These are phyloP conservation scores for Xylaria cubensis DNA, from an alignment of 495 filamentous ascomycete species.

Conservation along the genomic window DNA sequence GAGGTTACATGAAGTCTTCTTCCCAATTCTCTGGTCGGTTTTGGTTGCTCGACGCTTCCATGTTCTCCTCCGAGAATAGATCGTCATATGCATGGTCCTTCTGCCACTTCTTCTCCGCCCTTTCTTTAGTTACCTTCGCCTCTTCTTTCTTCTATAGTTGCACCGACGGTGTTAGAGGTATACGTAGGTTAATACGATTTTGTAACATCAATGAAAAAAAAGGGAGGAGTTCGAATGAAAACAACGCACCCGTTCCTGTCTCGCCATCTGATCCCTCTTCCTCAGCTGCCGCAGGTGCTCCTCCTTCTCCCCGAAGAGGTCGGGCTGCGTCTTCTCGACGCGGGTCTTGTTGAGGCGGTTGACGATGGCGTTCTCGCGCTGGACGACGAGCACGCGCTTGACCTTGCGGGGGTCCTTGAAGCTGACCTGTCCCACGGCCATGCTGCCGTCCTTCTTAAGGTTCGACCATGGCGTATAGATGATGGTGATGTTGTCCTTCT, in stretches of 20 bases:
- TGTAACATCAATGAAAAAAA: not conserved
- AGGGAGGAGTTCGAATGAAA: slow-evolving; percentile 3
- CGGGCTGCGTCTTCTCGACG: slow-evolving; percentile 76
- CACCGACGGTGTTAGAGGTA: slow-evolving; percentile 8
- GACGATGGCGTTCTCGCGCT: slow-evolving; percentile 85
- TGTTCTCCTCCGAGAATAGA: slow-evolving; percentile 70
- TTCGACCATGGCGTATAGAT: slow-evolving; percentile 99
- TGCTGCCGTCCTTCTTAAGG: slow-evolving; percentile 92
- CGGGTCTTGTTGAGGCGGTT: slow-evolving; percentile 98
- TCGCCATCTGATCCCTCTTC: slow-evolving; percentile 69
- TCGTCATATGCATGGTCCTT: slow-evolving; percentile 96
- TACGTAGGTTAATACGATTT: not conserved
- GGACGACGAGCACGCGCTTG: slow-evolving; percentile 74
- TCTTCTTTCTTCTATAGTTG: slow-evolving; percentile 75
- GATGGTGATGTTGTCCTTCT: slow-evolving; percentile 95
- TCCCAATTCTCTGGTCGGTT: slow-evolving; percentile 65
- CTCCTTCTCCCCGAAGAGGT: slow-evolving; percentile 80
- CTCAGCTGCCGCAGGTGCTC: slow-evolving; percentile 71
- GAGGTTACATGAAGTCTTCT: slow-evolving; percentile 74
- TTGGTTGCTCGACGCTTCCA: slow-evolving; percentile 71
- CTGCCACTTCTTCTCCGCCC: slow-evolving; percentile 88
- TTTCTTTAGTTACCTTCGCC: slow-evolving; percentile 74
- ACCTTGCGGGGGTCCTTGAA: slow-evolving; percentile 92
- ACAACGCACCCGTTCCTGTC: slow-evolving; percentile 66
- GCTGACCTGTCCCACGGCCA: slow-evolving; percentile 93